Percentiles rank a stretch among this genome's conserved stretches.
Conservation (phyloP, 495 filamentous ascomycete genomes). For the Arthonia radiata region DNA sequence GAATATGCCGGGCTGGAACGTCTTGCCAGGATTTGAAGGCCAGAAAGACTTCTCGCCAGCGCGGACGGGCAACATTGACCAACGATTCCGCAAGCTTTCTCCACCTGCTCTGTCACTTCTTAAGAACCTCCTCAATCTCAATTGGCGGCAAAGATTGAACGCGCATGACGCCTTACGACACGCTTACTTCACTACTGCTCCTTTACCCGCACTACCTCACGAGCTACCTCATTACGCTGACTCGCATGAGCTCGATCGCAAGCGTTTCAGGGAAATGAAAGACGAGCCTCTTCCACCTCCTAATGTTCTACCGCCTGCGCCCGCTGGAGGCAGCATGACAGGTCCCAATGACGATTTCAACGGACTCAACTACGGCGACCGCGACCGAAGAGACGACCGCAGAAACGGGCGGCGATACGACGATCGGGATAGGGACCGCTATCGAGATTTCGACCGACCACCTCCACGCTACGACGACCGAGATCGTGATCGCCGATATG, state of each 20-base stretch:
- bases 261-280: constrained; percentile 52
- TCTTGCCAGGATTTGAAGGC: constrained; percentile 56
- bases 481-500: constrained; percentile 4
- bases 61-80: constrained; percentile 38
- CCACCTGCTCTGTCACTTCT: constrained; percentile 53
- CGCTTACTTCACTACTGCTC: constrained; percentile 61
- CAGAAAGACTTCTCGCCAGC: constrained; percentile 36
- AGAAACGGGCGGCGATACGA: constrained; percentile 1
- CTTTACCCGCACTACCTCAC: constrained; percentile 52
- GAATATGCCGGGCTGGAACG: constrained; percentile 78
- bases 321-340: constrained; percentile 62
- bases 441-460: constrained; percentile 6
- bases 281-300: constrained; percentile 61
- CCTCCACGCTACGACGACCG: constrained; percentile 3
- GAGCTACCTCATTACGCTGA: constrained; percentile 80
- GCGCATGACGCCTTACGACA: constrained; percentile 86
- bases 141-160: constrained; percentile 73
- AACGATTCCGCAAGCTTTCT: constrained; percentile 34
- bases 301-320: constrained; percentile 63
- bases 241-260: constrained; percentile 82
- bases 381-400: constrained; percentile 2
- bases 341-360: constrained; percentile 34
- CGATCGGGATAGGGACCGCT: not conserved
- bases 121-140: constrained; percentile 58
- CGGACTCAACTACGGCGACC: constrained; percentile 1